Percentiles rank a stretch among this genome's conserved stretches.
phyloP scores from a whole-genome alignment of 2,329 filamentous ascomycete genomes.

The Monosporascus sp. region DNA sequence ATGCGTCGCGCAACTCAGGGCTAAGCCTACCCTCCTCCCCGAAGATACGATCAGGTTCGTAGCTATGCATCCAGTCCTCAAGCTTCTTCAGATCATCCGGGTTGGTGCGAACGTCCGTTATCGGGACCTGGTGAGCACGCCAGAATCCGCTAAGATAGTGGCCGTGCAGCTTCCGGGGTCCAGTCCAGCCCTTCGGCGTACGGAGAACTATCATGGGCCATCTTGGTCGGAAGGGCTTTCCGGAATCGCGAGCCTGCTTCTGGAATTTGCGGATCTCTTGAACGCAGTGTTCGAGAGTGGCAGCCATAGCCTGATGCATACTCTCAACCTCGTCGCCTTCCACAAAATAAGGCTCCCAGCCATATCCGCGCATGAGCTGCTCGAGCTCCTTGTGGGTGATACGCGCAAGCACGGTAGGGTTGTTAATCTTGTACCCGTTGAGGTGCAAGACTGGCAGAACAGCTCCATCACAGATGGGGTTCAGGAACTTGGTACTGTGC shows the following conservation, averaged over 20 bases:
- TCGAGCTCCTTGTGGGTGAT: conserved; percentile 70
- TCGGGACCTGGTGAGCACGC: conserved; percentile 72
- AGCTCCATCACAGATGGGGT: conserved; percentile 71
- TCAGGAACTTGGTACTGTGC: conserved; percentile 80
- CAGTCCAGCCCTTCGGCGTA: conserved; percentile 76
- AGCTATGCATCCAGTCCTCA: conserved; percentile 72
- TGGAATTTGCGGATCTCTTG: conserved; percentile 63
- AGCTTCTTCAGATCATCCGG: conserved; percentile 60
- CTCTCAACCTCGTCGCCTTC: conserved; percentile 66
- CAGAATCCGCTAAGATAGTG: conserved; percentile 73
- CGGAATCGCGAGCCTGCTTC: conserved; percentile 64
- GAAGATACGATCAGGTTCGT: conserved; percentile 69
- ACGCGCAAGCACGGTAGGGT: conserved; percentile 67
- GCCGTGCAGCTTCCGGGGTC: conserved; percentile 63
- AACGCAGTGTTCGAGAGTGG: conserved; percentile 68
- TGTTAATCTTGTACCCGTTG: conserved; percentile 84
- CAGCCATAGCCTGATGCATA: conserved; percentile 80
- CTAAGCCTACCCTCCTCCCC: conserved; percentile 58
- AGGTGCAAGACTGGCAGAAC: conserved; percentile 73
- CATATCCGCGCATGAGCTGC: conserved; percentile 65
- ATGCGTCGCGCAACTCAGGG: conserved; percentile 49
- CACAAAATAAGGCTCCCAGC: conserved; percentile 76
- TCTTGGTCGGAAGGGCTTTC: conserved; percentile 62
- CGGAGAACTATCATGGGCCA: conserved; percentile 79
- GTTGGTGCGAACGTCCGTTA: conserved; percentile 63